Base-by-base conservation (phyloP, 441 rosid genomes). In the Pelargonium exstipulatum region DNA sequence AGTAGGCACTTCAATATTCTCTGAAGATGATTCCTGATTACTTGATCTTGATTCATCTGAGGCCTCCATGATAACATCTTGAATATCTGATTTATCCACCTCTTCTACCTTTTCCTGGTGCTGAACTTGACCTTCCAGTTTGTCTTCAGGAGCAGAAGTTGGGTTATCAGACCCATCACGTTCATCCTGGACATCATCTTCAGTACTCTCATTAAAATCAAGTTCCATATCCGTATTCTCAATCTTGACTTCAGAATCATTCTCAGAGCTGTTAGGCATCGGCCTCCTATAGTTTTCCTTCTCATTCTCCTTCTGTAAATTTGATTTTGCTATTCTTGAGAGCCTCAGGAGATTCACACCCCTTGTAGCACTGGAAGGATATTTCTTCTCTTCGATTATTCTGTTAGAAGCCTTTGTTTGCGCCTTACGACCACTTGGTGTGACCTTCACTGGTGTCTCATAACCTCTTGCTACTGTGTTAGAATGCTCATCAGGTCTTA, bases 141-240 rank as follows among this genome's bases (percentile, higher is more conserved):
- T 81, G 18, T 81, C 81, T 64, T 85, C 87, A 57, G 81, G 66
- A 45, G 70, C 65, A 76, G 79, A 80, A 65, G 73, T 64, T 46
- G 85, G 68, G 70, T 76, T 82, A 37, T 87, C 96, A 48, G 80
- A 73, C 51, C 83, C 90, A 65, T 91, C 96, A 61, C 82, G 51
- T 74, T 94, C 99, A 66, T 91, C 96, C n/a, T 82, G 84, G 61
- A 73, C 68, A 78, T 94, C 99, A 51, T 90, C 96, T 68, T 90
- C 96, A 62, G 73, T 62, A 69, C 85, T 84, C 83, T 94, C 99
- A 73, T 90, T 81, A 78, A 94, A 94, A 83, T 94, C 94, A 77
- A 94, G 97, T 77, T 94, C 99, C 99, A 94, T 91, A 74, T 94
- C 97, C 2, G 87, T 88, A 80, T 91, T 88, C 78, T 94, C 96